Base-by-base conservation (phyloP, 192 early-diverging fungal species). In the Nowakowskiella sp. region DNA sequence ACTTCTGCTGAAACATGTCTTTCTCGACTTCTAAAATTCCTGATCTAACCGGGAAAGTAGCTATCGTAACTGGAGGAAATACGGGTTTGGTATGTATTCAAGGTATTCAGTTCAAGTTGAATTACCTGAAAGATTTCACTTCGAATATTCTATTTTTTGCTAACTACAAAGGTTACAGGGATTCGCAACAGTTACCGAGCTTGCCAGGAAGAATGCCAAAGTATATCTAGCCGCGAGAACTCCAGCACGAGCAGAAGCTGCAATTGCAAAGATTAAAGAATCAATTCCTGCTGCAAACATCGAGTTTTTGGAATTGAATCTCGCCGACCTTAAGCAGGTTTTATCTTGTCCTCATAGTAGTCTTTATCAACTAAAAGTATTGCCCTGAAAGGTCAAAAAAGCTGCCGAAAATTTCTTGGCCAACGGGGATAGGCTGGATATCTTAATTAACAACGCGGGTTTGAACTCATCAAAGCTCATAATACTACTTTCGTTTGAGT, bases 371-470 rank as follows among this genome's bases (percentile, higher is more conserved):
- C n/a, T n/a, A n/a, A n/a, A n/a, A n/a, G n/a, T n/a, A n/a, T n/a
- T n/a, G n/a, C n/a, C n/a, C n/a, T n/a, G n/a, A n/a, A n/a, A n/a
- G n/a, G 72, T 74, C 34, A 60, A 49, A 10, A 33, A 36, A 1
- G 69, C 67, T 49, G 65, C 60, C 19, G 22, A 64, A 6, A 34
- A 49, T 24, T 73, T 76, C 55, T 53, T 68, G 21, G 44, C 48
- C 9, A 43, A 55, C 13, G 51, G 71, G 24, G 42, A 31, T 27
- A 45, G 43, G 6, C 53, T 84, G 2, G 64, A 84, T 50, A 63
- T 74, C 13, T 48, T 84, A 21, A 59, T 81, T n/a, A 74, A 78
- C 67, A 85, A 83, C 62, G 83, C 81, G 16, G 83, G 74, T 27
- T n/a, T n/a, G n/a, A n/a, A n/a, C n/a, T n/a, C n/a, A n/a, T n/a